Conservation (phyloP, 2,329 filamentous ascomycete genomes). For the Cyanodermella asteris region DNA sequence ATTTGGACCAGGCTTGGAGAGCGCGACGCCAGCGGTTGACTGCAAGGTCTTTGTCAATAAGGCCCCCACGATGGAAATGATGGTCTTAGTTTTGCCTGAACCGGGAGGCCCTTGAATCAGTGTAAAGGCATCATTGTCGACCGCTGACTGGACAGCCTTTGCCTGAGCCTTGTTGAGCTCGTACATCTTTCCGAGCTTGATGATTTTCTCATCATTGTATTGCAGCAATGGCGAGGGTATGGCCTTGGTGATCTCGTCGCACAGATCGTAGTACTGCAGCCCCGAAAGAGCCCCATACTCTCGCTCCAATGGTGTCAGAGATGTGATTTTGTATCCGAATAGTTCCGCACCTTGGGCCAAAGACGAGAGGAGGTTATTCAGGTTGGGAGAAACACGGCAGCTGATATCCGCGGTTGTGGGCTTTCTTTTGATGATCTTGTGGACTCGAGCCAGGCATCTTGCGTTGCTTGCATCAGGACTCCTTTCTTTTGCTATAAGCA, state of each 20-base stretch:
- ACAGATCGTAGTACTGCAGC: slow-evolving; percentile 85
- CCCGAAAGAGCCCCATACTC: slow-evolving; percentile 85
- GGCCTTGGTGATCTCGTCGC: slow-evolving; percentile 73
- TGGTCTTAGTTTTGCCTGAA: slow-evolving; percentile 96
- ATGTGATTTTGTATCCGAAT: slow-evolving; percentile 64
- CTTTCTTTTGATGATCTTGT: slow-evolving; percentile 58
- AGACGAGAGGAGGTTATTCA: slow-evolving; percentile 38
- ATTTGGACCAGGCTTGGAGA: slow-evolving; percentile 25
- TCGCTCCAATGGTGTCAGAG: slow-evolving; percentile 82
- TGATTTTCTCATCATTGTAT: slow-evolving; percentile 53
- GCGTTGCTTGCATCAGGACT: slow-evolving; percentile 45
- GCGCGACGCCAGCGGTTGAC: slow-evolving; percentile 23
- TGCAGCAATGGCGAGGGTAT: slow-evolving; percentile 73
- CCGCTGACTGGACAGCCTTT: slow-evolving; percentile 71
- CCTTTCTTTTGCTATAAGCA: slow-evolving; percentile 56
- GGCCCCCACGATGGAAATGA: slow-evolving; percentile 84
- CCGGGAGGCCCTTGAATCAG: slow-evolving; percentile 91
- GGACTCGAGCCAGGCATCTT: slow-evolving; percentile 73
- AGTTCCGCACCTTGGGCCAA: slow-evolving; percentile 50
- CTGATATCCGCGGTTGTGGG: slow-evolving; percentile 64
- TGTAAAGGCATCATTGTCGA: slow-evolving; percentile 93
- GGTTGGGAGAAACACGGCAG: slow-evolving; percentile 54
- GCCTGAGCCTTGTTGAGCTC: slow-evolving; percentile 74
- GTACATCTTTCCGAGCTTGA: slow-evolving; percentile 52
- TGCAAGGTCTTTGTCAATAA: slow-evolving; percentile 41